Evolutionary conservation across 1,284 basidiomycete species (phyloP), one percentile per base, ranked within the genome.

Genomic region (Irpex rosettiformis): DNA sequence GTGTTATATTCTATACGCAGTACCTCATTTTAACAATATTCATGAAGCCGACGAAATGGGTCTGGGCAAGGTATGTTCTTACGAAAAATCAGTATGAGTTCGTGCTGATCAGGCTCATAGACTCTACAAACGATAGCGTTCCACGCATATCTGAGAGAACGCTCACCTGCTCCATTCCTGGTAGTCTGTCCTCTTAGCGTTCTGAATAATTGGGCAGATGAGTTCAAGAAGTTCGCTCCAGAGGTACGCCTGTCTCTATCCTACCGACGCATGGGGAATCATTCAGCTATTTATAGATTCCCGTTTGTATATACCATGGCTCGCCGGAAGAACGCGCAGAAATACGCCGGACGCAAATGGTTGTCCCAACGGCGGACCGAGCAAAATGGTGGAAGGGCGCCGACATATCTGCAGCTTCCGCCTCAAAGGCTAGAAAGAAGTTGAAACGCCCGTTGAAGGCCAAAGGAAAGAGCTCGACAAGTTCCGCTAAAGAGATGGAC

Each of bases 111-210:
- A 49, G 48, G 18, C 53, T 62, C 10, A 10, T 3, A 96, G 90
- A 98, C 95, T 0, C 79, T 98, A 0, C 95, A 98, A 79, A 93
- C 89, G 0, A 97, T 98, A 54, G 86, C 95, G 0, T 97, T 98
- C 72, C 85, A 93, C 55, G 93, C 94, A 0, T 90, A 95, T 72
- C 80, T 98, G 0, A 88, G 93, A 30, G 86, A 91, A 61, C 82
- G 88, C 56, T 82, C 84, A 0, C 84, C 88, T 45, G 86, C 83
- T 3, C 94, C 94, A 0, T 95, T 96, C 70, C 82, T 98, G 47
- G 76, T 98, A 60, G 94, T 96, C 11, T 96, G 93, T 64, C 95
- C 96, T 0, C 81, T 97, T 1, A 95, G 93, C 49, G 95, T 97
- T 4, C 76, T 97, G 37, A 87, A 94, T 67, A 98, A 98, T 67